Evolutionary conservation across 2,329 filamentous ascomycete species (phyloP), one percentile per base, ranked within the genome.

Genomic region (Colletotrichum melonis): DNA sequence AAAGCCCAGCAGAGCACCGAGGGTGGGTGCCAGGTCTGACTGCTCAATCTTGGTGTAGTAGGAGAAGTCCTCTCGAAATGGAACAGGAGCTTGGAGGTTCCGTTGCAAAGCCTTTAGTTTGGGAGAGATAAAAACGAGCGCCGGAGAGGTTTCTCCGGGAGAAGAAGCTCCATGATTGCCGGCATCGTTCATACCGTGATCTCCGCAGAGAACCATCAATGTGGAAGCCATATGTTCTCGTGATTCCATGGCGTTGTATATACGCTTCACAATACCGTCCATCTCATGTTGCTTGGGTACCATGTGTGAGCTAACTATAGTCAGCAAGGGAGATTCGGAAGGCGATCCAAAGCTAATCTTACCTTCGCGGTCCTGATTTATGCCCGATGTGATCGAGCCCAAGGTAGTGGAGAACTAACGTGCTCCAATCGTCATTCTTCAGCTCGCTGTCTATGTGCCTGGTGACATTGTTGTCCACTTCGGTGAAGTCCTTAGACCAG

Each of bases 121-220:
- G 0, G 96, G 95, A 2, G 95, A 97, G 75, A 97, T 90, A 81
- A 99, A 98, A 24, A 98, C 89, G 11, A 99, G 85, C 19, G 97
- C 97, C 0, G 97, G 93, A 1, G 96, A 98, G 1, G 97, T 98
- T 85, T 99, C 97, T 56, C 97, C 96, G 1, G 95, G 90, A 0
- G 95, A 95, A 11, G 96, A 98, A 52, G 96, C 97, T 35, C 97
- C 97, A 80, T 99, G 97, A 77, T 98, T 98, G 2, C 97, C 97
- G 24, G 94, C 97, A 78, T 98, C 96, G 77, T 98, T 99, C 97
- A 99, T 99, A n/a, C 97, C 97, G 80, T 99, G 97, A 78, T 99
- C 97, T 69, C 97, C 97, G 69, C 93, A 95, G 7, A 99, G 84
- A 3, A 99, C 92, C 58, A 99, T 88, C 2, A 99, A 85, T 0